Base-by-base conservation (phyloP, 164 flowering plant genomes). In the Macadamia tetraphylla region DNA sequence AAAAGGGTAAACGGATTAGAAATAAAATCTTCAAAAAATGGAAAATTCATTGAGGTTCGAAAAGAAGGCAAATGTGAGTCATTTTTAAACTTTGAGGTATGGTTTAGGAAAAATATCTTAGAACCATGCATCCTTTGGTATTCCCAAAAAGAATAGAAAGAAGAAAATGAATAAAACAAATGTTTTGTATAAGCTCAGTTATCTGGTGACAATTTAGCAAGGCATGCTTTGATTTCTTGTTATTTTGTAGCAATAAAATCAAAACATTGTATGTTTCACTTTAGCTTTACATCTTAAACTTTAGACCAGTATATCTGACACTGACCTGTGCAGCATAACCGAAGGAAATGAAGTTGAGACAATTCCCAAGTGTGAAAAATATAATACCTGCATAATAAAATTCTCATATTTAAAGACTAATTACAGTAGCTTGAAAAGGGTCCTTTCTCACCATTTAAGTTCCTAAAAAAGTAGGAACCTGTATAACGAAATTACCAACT, bases 281-380 rank as follows among this genome's bases (percentile, higher is more conserved):
- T 43, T 32, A 13, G 23, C 13, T 51, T 53, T 13, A 31, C n/a
- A 17, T 14, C 40, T 53, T 6, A 15, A 40, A 17, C 8, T 18
- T 17, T 1, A 31, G 42, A 18, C n/a, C 29, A 68, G 46, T 29
- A 43, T 13, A 53, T 58, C 32, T 61, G 61, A 65, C 59, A 75
- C 87, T 77, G 14, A 94, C 98, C 98, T 92, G 98, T 70, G 98
- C 98, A 82, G 98, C 98, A 89, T 94, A 92, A 64, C 95, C 98
- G 70, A 94, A 94, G 17, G 98, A 94, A 75, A 94, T 80, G 79
- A 94, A 94, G 76, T 94, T 94, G 51, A 94, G 88, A 74, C 96
- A 90, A 82, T 94, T 94, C 60, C 97, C 98, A 64, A 94, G 69
- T 67, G 91, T 72, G 69, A 94, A 94, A 77, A 94, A 77, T 6